phyloP scores from a whole-genome alignment of 2,329 filamentous ascomycete genomes.

The Aspergillus chevalieri region DNA sequence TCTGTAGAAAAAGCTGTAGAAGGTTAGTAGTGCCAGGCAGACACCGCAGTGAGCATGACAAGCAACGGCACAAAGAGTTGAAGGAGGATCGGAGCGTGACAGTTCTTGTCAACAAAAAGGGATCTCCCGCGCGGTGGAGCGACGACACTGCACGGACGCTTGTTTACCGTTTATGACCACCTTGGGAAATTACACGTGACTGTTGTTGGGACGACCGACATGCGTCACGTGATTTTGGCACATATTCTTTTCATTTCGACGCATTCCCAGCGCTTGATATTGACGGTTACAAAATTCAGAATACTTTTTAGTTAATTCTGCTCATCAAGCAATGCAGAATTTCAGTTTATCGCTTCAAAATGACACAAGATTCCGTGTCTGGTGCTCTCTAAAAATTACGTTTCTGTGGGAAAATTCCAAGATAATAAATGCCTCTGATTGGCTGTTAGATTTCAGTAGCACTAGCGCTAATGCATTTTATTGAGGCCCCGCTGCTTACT shows the following conservation, averaged over 20 bases:
- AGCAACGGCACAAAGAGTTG: not conserved
- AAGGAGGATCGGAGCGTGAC: not conserved
- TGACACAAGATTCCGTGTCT: not conserved
- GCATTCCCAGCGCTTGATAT: too few species aligned
- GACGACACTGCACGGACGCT: not conserved
- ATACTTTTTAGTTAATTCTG: too few species aligned
- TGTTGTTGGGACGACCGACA: constrained; percentile 24
- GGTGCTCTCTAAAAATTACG: not conserved
- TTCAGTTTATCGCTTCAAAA: too few species aligned
- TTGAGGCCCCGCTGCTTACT: not conserved
- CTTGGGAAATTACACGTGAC: constrained; percentile 21
- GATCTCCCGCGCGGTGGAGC: not conserved
- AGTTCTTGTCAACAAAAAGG: not conserved
- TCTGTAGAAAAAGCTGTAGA: not conserved
- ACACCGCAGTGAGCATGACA: not conserved
- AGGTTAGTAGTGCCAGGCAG: not conserved
- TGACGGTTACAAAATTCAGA: too few species aligned
- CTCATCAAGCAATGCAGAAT: too few species aligned
- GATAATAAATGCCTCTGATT: not conserved
- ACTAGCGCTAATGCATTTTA: not conserved
- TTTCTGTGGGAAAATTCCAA: not conserved
- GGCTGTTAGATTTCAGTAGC: not conserved
- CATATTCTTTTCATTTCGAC: too few species aligned
- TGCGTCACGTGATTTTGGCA: not conserved
- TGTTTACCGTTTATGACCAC: constrained; percentile 19